Base-by-base conservation (phyloP, 345 rosid genomes). In the Eucalyptus decipiens region DNA sequence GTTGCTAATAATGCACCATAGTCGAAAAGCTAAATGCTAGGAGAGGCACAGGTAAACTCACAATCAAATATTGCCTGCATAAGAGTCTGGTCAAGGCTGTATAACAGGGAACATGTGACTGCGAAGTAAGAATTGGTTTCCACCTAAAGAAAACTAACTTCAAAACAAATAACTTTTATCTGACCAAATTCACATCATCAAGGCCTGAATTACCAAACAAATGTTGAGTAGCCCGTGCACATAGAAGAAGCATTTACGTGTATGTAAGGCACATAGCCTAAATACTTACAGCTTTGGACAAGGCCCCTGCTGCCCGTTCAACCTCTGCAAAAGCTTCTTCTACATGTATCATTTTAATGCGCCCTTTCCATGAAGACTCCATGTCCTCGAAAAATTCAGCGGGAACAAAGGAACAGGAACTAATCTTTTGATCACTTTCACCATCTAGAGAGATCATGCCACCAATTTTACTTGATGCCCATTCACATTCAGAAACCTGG, bases 341-440 rank as follows among this genome's bases (percentile, higher is more conserved):
- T 86, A 97, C 91, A 89, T 97, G 99, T 80, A 94, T 91, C 91
- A 93, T 95, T 92, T 96, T 97, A 54, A 97, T 94, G 34, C 97
- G 98, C 37, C 98, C 95, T 92, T 94, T 94, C 99, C 99, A 97
- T 48, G 96, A 91, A 88, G 94, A 95, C 88, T 97, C 99, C 96
- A 97, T 94, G 92, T 97, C 99, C 90, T 94, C 96, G 87, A 97
- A 97, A 93, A 97, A 97, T 11, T 97, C 99, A 90, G 89, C 89
- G 3, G 99, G 98, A 89, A 97, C 91, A 86, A 86, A 90, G 86
- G 91, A 90, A 87, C 86, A 90, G 32, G 90, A 91, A 86, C 94
- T 93, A 58, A 90, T 91, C 67, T 90, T 92, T 90, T 93, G 94
- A 89, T 95, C 97, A 87, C 86, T 93, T 90, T 97, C 99, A 87